phyloP scores from a whole-genome alignment of 371 early-diverging fungal genomes.

The Rhizopus delemar region DNA sequence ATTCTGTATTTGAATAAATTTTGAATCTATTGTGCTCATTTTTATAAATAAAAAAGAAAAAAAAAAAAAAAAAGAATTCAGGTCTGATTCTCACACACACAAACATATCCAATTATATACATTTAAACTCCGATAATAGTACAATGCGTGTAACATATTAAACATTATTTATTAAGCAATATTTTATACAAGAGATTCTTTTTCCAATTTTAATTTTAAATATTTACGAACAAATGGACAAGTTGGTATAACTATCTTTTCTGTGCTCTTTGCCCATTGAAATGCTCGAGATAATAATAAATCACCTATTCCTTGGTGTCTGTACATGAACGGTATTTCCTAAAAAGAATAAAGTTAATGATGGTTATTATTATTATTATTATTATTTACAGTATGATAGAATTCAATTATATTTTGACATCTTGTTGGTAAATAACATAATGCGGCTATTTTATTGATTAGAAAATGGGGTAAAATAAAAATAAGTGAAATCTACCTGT shows the following conservation, averaged over 20 bases:
- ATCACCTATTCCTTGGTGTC: slow-evolving; percentile 33
- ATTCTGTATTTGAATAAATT: slow-evolving; percentile 41
- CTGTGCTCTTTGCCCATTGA: slow-evolving; percentile 27
- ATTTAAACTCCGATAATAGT: neutral
- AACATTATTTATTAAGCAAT: neutral
- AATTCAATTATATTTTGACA: slow-evolving; percentile 28
- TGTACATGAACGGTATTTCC: slow-evolving; percentile 32
- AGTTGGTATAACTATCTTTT: slow-evolving; percentile 26
- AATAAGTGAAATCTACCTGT: slow-evolving; percentile 15
- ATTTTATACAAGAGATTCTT: neutral
- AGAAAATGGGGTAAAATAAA: neutral
- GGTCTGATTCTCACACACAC: too few species aligned
- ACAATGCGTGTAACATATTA: neutral
- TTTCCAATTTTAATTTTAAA: slow-evolving; percentile 15
- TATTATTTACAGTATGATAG: slow-evolving; percentile 23
- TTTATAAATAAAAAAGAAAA: neutral
- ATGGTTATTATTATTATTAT: neutral
- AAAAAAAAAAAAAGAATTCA: neutral
- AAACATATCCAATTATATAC: neutral
- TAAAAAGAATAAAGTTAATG: slow-evolving; percentile 9
- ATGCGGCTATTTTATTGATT: slow-evolving; percentile 19
- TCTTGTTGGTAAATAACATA: slow-evolving; percentile 33
- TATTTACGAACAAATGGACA: slow-evolving; percentile 32
- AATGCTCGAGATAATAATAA: slow-evolving; percentile 27
- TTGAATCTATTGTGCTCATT: neutral